Percentiles rank a stretch among this genome's conserved stretches.
phyloP scores from a whole-genome alignment of 805 yeast species.

The Saccharomycopsis malanga region DNA sequence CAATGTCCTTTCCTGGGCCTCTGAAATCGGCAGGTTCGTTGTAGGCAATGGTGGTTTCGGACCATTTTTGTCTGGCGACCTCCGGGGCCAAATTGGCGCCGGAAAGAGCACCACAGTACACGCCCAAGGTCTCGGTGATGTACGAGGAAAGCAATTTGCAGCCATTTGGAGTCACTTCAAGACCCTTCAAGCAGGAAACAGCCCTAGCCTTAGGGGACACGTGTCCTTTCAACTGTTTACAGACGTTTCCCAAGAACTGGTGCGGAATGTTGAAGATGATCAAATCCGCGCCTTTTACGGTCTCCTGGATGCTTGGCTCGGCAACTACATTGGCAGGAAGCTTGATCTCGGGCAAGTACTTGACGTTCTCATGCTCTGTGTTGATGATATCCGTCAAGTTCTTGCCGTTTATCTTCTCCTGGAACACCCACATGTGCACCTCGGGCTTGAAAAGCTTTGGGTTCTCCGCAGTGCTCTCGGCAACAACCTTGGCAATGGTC shows the following conservation, averaged over 20 bases:
- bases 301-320: conserved; percentile 70
- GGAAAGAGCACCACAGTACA: conserved; percentile 91
- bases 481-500: conserved; percentile 90
- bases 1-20: conserved; percentile 65
- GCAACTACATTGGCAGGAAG: conserved; percentile 86
- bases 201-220: conserved; percentile 71
- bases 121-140: conserved; percentile 72
- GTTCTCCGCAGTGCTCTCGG: conserved; percentile 75
- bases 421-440: conserved; percentile 96
- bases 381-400: conserved; percentile 89
- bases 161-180: conserved; percentile 80
- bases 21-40: conserved; percentile 61
- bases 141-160: conserved; percentile 76
- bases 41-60: conserved; percentile 96
- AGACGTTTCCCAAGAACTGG: conserved; percentile 79
- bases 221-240: conserved; percentile 69
- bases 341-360: conserved; percentile 82
- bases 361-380: conserved; percentile 85
- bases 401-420: conserved; percentile 71
- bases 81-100: conserved; percentile 98
- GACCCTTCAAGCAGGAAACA: conserved; percentile 92
- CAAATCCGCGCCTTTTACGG: conserved; percentile 77
- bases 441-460: conserved; percentile 61
- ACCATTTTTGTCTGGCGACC: conserved; percentile 92
- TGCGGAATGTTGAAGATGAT: conserved; percentile 94